Evolutionary conservation across 306 rosid species (phyloP), one percentile per base, ranked within the genome.

Genomic region (Boehmeria nivea): DNA sequence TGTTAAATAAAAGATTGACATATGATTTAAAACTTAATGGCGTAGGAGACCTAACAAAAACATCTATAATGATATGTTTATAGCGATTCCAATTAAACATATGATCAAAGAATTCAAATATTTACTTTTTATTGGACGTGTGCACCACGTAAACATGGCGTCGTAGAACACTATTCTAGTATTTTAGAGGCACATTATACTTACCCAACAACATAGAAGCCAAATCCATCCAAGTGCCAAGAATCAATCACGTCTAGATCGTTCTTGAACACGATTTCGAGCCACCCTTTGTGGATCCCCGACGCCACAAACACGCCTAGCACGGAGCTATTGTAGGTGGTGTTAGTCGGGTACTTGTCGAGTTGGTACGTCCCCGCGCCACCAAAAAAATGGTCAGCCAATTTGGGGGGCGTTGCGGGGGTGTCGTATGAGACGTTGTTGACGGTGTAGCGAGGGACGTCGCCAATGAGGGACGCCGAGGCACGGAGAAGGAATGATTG

Each of bases 141-240:
- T n/a, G n/a, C n/a, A n/a, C n/a, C n/a, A n/a, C n/a, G n/a, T n/a
- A n/a, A n/a, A n/a, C n/a, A n/a, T n/a, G n/a, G n/a, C n/a, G n/a
- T 31, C 36, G 36, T 4, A 6, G 9, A 28, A 28, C 34, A 28
- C 34, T 3, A 31, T 1, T 10, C 36, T 31, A 31, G 9, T 10
- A 31, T 31, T 6, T 3, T 21, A n/a, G n/a, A n/a, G n/a, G n/a
- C n/a, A n/a, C n/a, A 9, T 9, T 8, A 22, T 42, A 36, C 66
- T 42, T 67, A 81, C 90, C 84, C 89, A 2, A 78, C 88, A 28
- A 81, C 81, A 68, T 67, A 76, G 74, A 87, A 87, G 43, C 74
- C 76, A 20, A 57, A 83, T 39, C 93, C 95, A 72, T 87, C 86
- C 42, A 83, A 68, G 63, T 87, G 95, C 86, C 95, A 87, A 57